phyloP scores from a whole-genome alignment of 2,329 filamentous ascomycete species.

The Exophiala viscosa region DNA sequence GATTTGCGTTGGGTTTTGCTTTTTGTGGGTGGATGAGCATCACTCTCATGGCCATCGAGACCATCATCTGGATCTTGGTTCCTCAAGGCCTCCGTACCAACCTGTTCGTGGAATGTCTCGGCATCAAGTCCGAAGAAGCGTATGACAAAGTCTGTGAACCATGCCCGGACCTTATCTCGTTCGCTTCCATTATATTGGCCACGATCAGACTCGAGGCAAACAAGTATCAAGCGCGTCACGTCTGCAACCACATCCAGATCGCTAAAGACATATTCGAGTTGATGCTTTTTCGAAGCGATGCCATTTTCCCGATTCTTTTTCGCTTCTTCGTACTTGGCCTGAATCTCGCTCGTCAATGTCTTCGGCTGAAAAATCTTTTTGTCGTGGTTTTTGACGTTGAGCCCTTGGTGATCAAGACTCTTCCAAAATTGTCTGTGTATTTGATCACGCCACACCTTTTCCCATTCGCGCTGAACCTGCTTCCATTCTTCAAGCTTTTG shows the following conservation, averaged over 20 bases:
- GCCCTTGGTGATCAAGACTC: slow-evolving; percentile 94
- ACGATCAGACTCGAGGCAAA: slow-evolving; percentile 50
- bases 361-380: slow-evolving; percentile 90
- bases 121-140: slow-evolving; percentile 72
- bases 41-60: slow-evolving; percentile 58
- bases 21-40: slow-evolving; percentile 67
- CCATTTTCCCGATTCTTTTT: slow-evolving; percentile 65
- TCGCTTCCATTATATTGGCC: slow-evolving; percentile 56
- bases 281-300: slow-evolving; percentile 61
- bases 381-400: slow-evolving; percentile 80
- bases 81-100: slow-evolving; percentile 60
- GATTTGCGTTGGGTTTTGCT: slow-evolving; percentile 73
- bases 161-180: slow-evolving; percentile 69
- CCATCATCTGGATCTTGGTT: slow-evolving; percentile 76
- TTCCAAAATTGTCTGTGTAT: slow-evolving; percentile 93
- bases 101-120: slow-evolving; percentile 59
- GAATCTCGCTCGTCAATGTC: slow-evolving; percentile 83
- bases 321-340: slow-evolving; percentile 88
- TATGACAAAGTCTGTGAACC: slow-evolving; percentile 72
- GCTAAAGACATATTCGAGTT: slow-evolving; percentile 71
- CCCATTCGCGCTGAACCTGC: slow-evolving; percentile 94
- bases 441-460: slow-evolving; percentile 96
- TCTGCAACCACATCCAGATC: slow-evolving; percentile 64
- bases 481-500: slow-evolving; percentile 98
- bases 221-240: slow-evolving; percentile 46